These are phyloP conservation scores for Carallia pectinifolia DNA, from an alignment of 345 rosid genomes.

Conservation along the genomic window DNA sequence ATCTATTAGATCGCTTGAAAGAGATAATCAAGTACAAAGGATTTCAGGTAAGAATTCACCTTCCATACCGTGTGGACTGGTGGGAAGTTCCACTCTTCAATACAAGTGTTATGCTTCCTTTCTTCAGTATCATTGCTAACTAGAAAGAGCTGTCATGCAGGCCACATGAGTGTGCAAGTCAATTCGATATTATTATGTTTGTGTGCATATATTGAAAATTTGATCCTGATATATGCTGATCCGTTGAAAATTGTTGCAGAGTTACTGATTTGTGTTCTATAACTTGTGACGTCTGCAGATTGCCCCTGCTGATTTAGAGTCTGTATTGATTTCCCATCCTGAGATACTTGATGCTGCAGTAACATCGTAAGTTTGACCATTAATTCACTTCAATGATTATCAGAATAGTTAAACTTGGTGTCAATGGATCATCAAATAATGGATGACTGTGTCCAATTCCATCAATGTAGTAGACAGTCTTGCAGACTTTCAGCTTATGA, in stretches of 20 bases:
- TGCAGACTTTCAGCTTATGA: neutral
- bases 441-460: neutral
- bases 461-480: neutral
- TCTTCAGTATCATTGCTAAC: neutral
- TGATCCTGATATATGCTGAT: no score
- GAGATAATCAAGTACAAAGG: conserved; percentile 91
- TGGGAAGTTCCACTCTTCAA: neutral
- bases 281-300: conserved; percentile 44
- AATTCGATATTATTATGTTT: neutral
- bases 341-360: conserved; percentile 74
- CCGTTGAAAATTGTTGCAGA: neutral
- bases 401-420: conserved; percentile 4
- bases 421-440: neutral
- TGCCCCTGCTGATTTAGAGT: conserved; percentile 89
- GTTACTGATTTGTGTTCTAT: neutral
- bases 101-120: no score
- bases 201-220: no score
- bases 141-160: neutral
- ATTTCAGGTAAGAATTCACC: conserved; percentile 54
- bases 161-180: neutral
- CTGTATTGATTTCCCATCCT: conserved; percentile 65
- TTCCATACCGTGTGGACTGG: neutral
- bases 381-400: neutral
- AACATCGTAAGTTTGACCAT: conserved; percentile 45
- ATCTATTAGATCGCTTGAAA: conserved; percentile 66